Evolutionary conservation across 495 filamentous ascomycete species (phyloP), one percentile per base, ranked within the genome.

Genomic region (Pseudoneurospora amorphoporcata): DNA sequence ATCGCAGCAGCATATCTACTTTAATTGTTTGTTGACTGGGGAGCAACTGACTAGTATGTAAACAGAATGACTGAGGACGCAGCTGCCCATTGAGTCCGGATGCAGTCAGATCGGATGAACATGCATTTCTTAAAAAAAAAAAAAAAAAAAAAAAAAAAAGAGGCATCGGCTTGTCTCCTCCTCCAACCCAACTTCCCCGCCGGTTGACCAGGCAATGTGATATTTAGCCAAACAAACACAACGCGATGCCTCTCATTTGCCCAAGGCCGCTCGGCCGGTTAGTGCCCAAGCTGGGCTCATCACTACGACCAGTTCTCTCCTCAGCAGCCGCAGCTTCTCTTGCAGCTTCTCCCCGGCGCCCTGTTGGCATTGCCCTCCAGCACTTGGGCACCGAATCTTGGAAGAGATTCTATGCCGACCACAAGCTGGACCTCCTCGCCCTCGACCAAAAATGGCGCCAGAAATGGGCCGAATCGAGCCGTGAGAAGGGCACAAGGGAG

Each of bases 371-470:
- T 41, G 37, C 53, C 0, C 65, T 78, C 19, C 73, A 58, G 53
- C 32, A 19, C 14, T 17, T 75, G 70, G 69, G 43, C 58, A 72
- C 53, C 47, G 72, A 74, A 3, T 41, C 75, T 14, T 75, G 72
- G 32, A 65, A 65, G 53, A 79, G 77, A 73, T 23, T 72, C 58
- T 81, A 82, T 72, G 80, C 80, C 19, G 78, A 78, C 16, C 75
- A 76, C 39, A 84, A 78, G 72, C 86, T 94, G 38, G 86, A 93
- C 75, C 84, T 95, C 23, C 82, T 83, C 2, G 84, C 85, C 9
- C 81, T 95, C 38, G 92, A 94, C 75, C 80, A 80, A 71, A 94
- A 94, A 90, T 95, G 93, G 93, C 91, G 88, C 42, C 74, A 80
- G 53, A 85, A 76, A 76, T 73, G 77, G 74, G 77, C 81, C 68